Evolutionary conservation across 805 yeast genomes (phyloP).

Genomic region (Cyberlindnera amylophila): DNA sequence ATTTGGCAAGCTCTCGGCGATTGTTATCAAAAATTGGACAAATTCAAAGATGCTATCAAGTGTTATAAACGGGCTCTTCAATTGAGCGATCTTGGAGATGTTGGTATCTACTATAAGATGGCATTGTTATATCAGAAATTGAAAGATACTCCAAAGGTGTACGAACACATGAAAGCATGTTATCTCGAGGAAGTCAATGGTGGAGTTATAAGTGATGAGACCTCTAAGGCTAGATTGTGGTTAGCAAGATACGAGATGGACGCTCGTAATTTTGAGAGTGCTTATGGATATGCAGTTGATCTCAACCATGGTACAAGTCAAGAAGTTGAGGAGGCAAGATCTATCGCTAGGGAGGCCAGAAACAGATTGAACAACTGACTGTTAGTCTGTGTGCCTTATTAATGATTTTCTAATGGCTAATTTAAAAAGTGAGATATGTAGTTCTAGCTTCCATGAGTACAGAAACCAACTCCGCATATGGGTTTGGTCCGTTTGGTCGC

Average conservation of each 20-base stretch:
- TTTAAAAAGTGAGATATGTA: background rate
- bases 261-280: slow-evolving; percentile 55
- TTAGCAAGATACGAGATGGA: slow-evolving; percentile 66
- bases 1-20: slow-evolving; percentile 96
- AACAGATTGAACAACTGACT: slow-evolving; percentile 40
- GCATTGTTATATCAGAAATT: slow-evolving; percentile 63
- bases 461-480: too few relatives aligned
- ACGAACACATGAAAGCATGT: slow-evolving; percentile 43
- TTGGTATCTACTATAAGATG: slow-evolving; percentile 56
- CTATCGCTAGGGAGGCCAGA: slow-evolving; percentile 75
- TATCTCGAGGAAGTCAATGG: slow-evolving; percentile 55
- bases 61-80: slow-evolving; percentile 76
- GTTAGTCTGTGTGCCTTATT: background rate
- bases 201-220: slow-evolving; percentile 62
- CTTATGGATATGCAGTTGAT: slow-evolving; percentile 70
- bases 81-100: slow-evolving; percentile 52
- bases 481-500: background rate
- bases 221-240: slow-evolving; percentile 82
- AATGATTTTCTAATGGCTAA: background rate
- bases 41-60: slow-evolving; percentile 68
- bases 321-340: slow-evolving; percentile 85
- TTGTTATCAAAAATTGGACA: slow-evolving; percentile 77
- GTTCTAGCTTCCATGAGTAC: too few relatives aligned
- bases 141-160: slow-evolving; percentile 34
- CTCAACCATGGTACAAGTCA: slow-evolving; percentile 72